phyloP scores from a whole-genome alignment of 371 early-diverging fungal genomes.

The Actinomortierella wolfii region DNA sequence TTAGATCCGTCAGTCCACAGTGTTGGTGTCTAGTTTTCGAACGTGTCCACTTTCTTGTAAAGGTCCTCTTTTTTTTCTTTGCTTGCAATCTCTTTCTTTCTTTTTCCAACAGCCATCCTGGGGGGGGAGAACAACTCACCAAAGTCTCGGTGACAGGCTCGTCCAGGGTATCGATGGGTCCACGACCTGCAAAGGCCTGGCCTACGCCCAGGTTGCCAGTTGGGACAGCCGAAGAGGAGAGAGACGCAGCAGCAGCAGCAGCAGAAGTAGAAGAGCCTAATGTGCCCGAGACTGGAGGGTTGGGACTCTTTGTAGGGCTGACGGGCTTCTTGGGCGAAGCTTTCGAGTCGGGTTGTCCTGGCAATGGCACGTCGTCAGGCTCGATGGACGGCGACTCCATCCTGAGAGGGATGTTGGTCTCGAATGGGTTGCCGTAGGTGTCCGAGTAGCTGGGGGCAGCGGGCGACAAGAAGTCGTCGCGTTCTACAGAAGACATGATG shows the following conservation, averaged over 20 bases:
- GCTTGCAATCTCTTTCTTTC: too few relatives aligned
- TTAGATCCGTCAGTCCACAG: background rate
- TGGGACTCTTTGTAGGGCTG: constrained; percentile 25
- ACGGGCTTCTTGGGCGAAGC: constrained; percentile 12
- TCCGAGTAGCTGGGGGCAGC: constrained; percentile 46
- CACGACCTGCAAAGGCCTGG: constrained; percentile 38
- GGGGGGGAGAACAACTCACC: constrained; percentile 50
- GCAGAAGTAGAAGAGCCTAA: constrained; percentile 33
- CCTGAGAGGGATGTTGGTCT: constrained; percentile 44
- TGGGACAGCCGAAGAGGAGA: constrained; percentile 5
- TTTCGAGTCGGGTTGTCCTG: constrained; percentile 17
- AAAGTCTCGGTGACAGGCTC: constrained; percentile 89
- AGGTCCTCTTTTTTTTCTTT: background rate
- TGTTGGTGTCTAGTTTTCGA: background rate
- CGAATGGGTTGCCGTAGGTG: constrained; percentile 47
- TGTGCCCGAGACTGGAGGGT: constrained; percentile 43
- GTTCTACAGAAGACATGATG: constrained; percentile 18
- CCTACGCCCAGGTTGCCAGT: constrained; percentile 42
- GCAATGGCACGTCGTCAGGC: constrained; percentile 44
- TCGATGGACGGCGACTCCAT: constrained; percentile 44
- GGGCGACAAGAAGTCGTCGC: constrained; percentile 45
- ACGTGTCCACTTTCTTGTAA: background rate
- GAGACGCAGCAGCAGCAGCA: constrained; percentile 6
- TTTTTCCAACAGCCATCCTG: background rate
- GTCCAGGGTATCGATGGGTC: constrained; percentile 79